Evolutionary conservation across 139 green algal genomes (phyloP), one percentile per base, ranked within the genome.

Genomic region (Closterium sp.): DNA sequence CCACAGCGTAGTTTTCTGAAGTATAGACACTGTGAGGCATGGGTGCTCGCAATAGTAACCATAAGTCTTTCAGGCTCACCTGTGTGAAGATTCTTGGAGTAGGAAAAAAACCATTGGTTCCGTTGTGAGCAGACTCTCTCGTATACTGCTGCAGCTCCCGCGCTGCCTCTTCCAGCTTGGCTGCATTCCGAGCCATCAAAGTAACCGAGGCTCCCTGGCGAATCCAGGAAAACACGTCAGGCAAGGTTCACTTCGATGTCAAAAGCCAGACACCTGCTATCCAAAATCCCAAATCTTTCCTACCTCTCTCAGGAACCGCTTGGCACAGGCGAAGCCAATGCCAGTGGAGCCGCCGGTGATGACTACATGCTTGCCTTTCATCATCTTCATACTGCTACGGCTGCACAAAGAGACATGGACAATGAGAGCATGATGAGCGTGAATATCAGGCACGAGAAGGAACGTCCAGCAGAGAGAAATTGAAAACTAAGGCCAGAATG

Each of bases 281-380:
- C n/a, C n/a, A n/a, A n/a, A n/a, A n/a, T n/a, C n/a, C n/a, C n/a
- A n/a, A n/a, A n/a, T n/a, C n/a, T n/a, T n/a, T n/a, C n/a, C n/a
- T 28, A 88, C 89, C 84, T 92, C 89, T 31, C 27, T 91, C 27
- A 42, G 30, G 11, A 42, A 34, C 27, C n/a, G 31, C 9, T 73
- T 45, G n/a, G 86, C 90, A 34, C 31, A 31, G 31, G 86, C 90
- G 31, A 92, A 88, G 1, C 90, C 90, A 29, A 93, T 93, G 28
- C 90, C 90, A 28, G 24, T 87, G 29, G 86, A 92, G 86, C 90
- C 90, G 85, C 90, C 90, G 13, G 86, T 93, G 90, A 93, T 70
- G 86, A 93, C 29, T 10, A 93, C 86, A 88, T 93, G 90, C 86
- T 85, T 91, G 34, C 90, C 90, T 13, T 79, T 79, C 62, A 79